These are phyloP conservation scores for Nakaseomyces nivariensis DNA, from an alignment of 1,139 yeast genomes.

Conservation along the genomic window DNA sequence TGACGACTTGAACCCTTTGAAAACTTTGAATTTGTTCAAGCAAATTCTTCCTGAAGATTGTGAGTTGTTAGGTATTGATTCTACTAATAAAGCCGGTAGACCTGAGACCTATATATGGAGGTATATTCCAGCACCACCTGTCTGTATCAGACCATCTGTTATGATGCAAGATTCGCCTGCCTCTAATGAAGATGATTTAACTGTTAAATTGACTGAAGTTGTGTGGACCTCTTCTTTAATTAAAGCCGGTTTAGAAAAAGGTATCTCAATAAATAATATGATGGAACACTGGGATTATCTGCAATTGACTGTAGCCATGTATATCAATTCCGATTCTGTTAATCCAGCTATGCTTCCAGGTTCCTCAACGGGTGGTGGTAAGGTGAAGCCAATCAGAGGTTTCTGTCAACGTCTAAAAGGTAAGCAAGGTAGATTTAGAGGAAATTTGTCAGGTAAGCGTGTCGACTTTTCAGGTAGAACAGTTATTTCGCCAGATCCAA, in stretches of 20 bases:
- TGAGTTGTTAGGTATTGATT: constrained; percentile 83
- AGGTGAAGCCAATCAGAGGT: constrained; percentile 84
- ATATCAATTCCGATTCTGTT: constrained; percentile 93
- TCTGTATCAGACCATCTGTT: constrained; percentile 95
- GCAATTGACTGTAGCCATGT: constrained; percentile 93
- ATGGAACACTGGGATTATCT: constrained; percentile 99
- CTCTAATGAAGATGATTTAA: constrained; percentile 93
- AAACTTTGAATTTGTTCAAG: constrained; percentile 78
- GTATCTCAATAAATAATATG: constrained; percentile 80
- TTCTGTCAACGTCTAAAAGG: constrained; percentile 96
- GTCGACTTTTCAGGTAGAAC: constrained; percentile 98
- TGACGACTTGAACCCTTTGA: constrained; percentile 91
- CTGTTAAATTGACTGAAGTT: constrained; percentile 91
- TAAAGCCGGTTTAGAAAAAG: constrained; percentile 89
- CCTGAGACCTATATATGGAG: constrained; percentile 98
- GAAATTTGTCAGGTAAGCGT: constrained; percentile 95
- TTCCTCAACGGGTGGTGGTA: constrained; percentile 47
- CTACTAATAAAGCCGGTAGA: constrained; percentile 69
- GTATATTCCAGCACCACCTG: constrained; percentile 97
- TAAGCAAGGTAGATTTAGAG: constrained; percentile 97
- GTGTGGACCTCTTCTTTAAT: constrained; percentile 93
- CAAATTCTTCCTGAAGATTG: constrained; percentile 81
- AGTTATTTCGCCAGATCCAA: constrained; percentile 98
- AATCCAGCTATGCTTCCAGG: constrained; percentile 66
- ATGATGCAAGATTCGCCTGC: constrained; percentile 81